Percentiles rank a stretch among this genome's conserved stretches.
Evolutionary conservation across 768 basidiomycete species (phyloP).

Genomic region (Mycena albidolilacea): DNA sequence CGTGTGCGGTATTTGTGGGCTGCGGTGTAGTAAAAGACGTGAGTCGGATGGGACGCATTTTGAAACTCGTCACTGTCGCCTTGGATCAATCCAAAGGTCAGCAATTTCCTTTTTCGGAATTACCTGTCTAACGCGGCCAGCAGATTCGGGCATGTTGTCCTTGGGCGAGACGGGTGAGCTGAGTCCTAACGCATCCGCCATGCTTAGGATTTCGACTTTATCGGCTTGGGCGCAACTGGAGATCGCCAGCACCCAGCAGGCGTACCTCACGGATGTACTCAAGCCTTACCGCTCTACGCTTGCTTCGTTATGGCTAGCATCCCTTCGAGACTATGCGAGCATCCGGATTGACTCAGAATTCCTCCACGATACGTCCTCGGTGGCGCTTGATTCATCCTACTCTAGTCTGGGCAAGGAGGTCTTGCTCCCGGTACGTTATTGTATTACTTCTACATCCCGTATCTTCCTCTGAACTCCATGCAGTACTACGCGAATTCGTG

Average conservation of each 20-base stretch:
- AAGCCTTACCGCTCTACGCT: constrained; percentile 83
- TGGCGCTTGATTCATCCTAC: constrained; percentile 85
- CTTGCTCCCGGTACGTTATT: constrained; percentile 81
- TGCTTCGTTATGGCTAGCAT: constrained; percentile 89
- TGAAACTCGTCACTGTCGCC: constrained; percentile 89
- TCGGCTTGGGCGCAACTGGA: constrained; percentile 97
- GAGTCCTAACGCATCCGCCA: constrained; percentile 94
- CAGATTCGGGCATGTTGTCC: constrained; percentile 87
- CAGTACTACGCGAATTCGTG: constrained; percentile 93
- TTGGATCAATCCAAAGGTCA: constrained; percentile 92
- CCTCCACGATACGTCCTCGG: constrained; percentile 80
- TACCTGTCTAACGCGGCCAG: constrained; percentile 16
- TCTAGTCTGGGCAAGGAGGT: constrained; percentile 93
- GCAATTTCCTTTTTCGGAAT: constrained; percentile 32
- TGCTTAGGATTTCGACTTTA: constrained; percentile 92
- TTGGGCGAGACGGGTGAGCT: constrained; percentile 90
- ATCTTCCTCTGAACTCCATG: constrained; percentile 10
- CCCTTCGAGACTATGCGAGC: constrained; percentile 93
- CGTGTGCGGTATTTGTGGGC: constrained; percentile 96
- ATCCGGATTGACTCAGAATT: constrained; percentile 92
- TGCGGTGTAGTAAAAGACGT: constrained; percentile 95
- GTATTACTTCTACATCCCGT: background rate
- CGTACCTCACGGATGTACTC: constrained; percentile 85
- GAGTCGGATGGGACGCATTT: constrained; percentile 91
- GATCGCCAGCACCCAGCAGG: constrained; percentile 79